Conservation (phyloP, 768 basidiomycete species). For the Leucocoprinus birnbaumii region DNA sequence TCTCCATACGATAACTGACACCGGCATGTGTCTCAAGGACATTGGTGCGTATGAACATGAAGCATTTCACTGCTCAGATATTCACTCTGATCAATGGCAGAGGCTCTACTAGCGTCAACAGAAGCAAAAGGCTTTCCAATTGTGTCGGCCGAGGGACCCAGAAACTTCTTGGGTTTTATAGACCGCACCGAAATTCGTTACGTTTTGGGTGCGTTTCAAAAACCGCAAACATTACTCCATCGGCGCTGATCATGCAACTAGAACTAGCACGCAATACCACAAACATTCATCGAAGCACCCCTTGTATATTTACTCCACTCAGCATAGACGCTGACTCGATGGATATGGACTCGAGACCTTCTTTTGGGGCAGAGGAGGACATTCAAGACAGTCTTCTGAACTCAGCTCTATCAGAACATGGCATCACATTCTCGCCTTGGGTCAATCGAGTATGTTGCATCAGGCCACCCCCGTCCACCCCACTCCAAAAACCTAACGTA, state of each 20-base stretch:
- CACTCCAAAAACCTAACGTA: background rate
- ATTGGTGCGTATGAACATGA: constrained; percentile 57
- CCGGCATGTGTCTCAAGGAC: constrained; percentile 73
- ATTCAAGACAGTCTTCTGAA: constrained; percentile 60
- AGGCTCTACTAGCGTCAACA: constrained; percentile 57
- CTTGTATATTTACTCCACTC: constrained; percentile 65
- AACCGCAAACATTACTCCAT: constrained; percentile 2
- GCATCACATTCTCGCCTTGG: constrained; percentile 81
- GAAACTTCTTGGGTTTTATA: constrained; percentile 82
- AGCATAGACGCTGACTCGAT: constrained; percentile 33
- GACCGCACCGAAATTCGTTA: constrained; percentile 81
- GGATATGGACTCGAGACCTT: constrained; percentile 45
- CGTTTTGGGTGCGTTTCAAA: constrained; percentile 63
- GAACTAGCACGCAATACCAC: constrained; percentile 71
- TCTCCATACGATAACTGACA: constrained; percentile 66
- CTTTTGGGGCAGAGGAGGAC: constrained; percentile 63
- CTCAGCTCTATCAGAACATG: constrained; percentile 51
- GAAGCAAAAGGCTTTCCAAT: constrained; percentile 92
- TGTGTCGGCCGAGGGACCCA: constrained; percentile 56
- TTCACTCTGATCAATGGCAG: constrained; percentile 46
- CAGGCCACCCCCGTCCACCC: background rate
- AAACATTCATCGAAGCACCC: constrained; percentile 59
- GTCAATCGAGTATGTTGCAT: constrained; percentile 76
- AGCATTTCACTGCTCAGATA: constrained; percentile 7
- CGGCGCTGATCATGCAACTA: constrained; percentile 25